Evolutionary conservation across 75 land plant genomes (phyloP).

Genomic region (Adiantum capillusveneris): DNA sequence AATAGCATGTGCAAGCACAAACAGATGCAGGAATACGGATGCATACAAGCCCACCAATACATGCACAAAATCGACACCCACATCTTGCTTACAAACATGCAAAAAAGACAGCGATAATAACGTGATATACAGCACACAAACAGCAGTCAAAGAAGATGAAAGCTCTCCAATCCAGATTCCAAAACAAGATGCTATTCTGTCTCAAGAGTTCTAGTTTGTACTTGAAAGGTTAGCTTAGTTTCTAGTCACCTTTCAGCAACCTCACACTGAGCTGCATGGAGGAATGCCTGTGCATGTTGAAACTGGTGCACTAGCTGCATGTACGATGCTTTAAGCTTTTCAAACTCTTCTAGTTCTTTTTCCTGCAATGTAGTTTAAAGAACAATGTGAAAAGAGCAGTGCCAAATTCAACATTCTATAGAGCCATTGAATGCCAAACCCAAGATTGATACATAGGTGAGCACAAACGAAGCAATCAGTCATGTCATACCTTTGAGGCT

Average conservation of each 20-base stretch:
- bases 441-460: neutral
- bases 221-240: neutral
- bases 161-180: no score
- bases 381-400: neutral
- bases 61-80: no score
- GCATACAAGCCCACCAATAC: no score
- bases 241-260: constrained; percentile 1
- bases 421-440: neutral
- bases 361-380: neutral
- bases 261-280: neutral
- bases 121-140: no score
- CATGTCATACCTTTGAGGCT: neutral
- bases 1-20: no score
- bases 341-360: neutral
- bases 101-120: no score
- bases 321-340: constrained; percentile 4
- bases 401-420: neutral
- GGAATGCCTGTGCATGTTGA: constrained; percentile 5
- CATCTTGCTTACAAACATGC: no score
- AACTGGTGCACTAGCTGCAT: constrained; percentile 4
- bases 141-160: no score
- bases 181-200: no score
- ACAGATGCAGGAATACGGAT: no score
- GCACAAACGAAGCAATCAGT: neutral
- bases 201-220: neutral